These are phyloP conservation scores for Boletus subparvulus DNA, from an alignment of 768 basidiomycete genomes.

Conservation along the genomic window DNA sequence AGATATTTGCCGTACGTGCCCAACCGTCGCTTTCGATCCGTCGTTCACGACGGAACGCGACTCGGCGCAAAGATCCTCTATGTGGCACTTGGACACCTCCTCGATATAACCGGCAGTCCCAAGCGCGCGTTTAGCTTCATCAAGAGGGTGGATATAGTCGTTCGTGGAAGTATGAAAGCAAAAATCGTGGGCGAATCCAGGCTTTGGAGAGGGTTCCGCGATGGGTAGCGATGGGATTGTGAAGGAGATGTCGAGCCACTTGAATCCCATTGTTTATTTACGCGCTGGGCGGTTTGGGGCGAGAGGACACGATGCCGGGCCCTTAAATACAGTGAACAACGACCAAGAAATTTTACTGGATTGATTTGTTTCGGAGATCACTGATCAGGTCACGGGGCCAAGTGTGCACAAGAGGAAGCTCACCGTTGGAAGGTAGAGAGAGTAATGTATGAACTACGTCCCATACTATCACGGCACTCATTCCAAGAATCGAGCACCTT, in stretches of 20 bases:
- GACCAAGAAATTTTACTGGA: too few relatives aligned
- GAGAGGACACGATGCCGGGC: too few relatives aligned
- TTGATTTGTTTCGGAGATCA: neutral
- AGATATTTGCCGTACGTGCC: constrained; percentile 33
- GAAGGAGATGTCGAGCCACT: constrained; percentile 4
- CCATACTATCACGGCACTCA: too few relatives aligned
- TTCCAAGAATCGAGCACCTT: too few relatives aligned
- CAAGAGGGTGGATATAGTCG: constrained; percentile 28
- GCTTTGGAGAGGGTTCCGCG: neutral
- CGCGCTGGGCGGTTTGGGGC: neutral
- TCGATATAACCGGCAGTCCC: constrained; percentile 40
- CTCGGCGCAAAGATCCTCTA: constrained; percentile 33
- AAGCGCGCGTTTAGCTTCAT: constrained; percentile 32
- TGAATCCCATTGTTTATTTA: neutral
- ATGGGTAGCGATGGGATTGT: neutral
- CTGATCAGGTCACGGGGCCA: neutral
- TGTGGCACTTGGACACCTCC: constrained; percentile 33
- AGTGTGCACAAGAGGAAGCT: too few relatives aligned
- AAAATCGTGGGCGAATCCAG: constrained; percentile 22
- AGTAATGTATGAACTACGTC: neutral
- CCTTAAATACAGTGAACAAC: too few relatives aligned
- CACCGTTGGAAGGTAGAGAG: neutral
- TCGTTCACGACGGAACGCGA: constrained; percentile 32
- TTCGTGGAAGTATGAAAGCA: constrained; percentile 37
- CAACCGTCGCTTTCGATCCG: constrained; percentile 38